Evolutionary conservation across 192 early-diverging fungal genomes (phyloP).

Genomic region (Dispira parvispora): DNA sequence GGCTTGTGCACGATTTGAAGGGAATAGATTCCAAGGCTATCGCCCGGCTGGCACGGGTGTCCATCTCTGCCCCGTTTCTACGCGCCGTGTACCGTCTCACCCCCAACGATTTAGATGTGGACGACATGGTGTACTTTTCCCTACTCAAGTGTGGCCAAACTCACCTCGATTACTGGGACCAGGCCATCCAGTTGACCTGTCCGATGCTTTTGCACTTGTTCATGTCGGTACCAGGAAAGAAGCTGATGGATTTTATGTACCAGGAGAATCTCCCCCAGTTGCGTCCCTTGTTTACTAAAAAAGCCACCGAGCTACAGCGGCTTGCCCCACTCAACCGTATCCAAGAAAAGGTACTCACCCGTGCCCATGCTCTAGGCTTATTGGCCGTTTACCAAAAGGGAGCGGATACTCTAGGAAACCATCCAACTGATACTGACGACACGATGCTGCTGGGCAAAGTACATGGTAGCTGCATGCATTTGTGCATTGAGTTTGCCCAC

Average conservation of each 20-base stretch:
- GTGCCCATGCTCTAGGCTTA: constrained; percentile 1
- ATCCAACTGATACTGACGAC: neutral
- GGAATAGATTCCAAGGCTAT: neutral
- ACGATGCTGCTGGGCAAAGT: neutral
- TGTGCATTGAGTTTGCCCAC: constrained; percentile 26
- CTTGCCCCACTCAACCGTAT: constrained; percentile 3
- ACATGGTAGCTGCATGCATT: constrained; percentile 28
- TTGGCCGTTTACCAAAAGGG: neutral
- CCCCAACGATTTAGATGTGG: constrained; percentile 2
- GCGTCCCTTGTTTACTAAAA: neutral
- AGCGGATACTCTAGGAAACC: neutral
- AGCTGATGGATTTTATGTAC: constrained; percentile 6
- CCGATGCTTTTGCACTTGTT: constrained; percentile 9
- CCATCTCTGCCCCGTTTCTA: neutral
- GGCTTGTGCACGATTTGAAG: constrained; percentile 24
- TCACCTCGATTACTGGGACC: constrained; percentile 1
- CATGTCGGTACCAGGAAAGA: neutral
- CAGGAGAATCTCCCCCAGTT: constrained; percentile 9
- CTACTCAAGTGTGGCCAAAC: constrained; percentile 4
- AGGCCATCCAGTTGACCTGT: constrained; percentile 7
- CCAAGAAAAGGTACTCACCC: neutral
- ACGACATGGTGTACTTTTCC: constrained; percentile 7
- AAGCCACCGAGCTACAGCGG: neutral
- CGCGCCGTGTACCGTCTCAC: constrained; percentile 1
- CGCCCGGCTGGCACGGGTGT: neutral